phyloP scores from a whole-genome alignment of 805 yeast species.

The Kurtzmaniella cleridarum region DNA sequence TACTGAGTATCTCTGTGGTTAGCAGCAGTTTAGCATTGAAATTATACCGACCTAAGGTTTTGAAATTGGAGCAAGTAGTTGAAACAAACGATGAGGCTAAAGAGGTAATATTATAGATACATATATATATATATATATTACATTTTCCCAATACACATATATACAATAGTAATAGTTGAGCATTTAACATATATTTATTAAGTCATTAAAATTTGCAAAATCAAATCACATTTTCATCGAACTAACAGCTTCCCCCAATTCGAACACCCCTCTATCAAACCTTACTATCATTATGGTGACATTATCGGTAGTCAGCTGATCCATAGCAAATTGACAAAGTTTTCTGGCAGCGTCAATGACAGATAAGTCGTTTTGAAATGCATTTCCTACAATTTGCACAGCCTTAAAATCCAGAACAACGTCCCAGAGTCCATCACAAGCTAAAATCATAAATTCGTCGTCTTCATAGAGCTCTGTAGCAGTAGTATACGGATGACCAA shows the following conservation, averaged over 20 bases:
- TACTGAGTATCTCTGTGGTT: slow-evolving; percentile 53
- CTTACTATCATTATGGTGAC: slow-evolving; percentile 87
- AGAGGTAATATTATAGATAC: slow-evolving; percentile 3
- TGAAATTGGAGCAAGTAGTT: slow-evolving; percentile 8
- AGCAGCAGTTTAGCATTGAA: slow-evolving; percentile 49
- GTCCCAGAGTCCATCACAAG: slow-evolving; percentile 98
- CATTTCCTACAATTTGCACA: slow-evolving; percentile 54
- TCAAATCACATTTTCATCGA: not conserved
- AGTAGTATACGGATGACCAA: slow-evolving; percentile 90
- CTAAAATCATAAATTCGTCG: slow-evolving; percentile 81
- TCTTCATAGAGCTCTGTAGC: slow-evolving; percentile 62
- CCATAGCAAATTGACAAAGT: slow-evolving; percentile 69
- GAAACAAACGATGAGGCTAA: slow-evolving; percentile 6
- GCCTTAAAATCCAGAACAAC: slow-evolving; percentile 84
- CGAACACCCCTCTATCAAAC: slow-evolving; percentile 42
- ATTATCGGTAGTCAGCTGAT: slow-evolving; percentile 80
- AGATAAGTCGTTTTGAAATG: slow-evolving; percentile 18
- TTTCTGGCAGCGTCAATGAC: slow-evolving; percentile 54
- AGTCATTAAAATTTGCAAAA: too few relatives aligned
- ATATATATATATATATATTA: not conserved
- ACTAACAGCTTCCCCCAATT: slow-evolving; percentile 2
- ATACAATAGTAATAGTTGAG: too few relatives aligned
- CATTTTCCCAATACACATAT: too few relatives aligned
- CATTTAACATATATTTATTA: too few relatives aligned
- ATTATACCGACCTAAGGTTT: slow-evolving; percentile 38